Evolutionary conservation across 2,329 filamentous ascomycete species (phyloP).

Genomic region (Paecilomyces niveus): DNA sequence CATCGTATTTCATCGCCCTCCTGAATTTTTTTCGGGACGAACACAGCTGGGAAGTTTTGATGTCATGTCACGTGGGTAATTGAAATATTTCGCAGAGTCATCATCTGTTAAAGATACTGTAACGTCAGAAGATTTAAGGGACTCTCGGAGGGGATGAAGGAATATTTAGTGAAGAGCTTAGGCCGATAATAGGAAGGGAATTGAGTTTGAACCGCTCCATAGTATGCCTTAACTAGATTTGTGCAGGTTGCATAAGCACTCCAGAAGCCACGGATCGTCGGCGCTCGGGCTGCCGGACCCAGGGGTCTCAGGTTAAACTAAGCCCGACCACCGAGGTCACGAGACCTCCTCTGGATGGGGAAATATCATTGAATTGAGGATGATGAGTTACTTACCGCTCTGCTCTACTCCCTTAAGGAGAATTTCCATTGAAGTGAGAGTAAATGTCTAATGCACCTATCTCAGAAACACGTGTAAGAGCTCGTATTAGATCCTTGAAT

Average conservation of each 20-base stretch:
- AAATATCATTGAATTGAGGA: too few species aligned
- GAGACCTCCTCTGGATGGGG: background rate
- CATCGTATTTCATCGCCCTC: background rate
- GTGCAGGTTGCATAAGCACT: background rate
- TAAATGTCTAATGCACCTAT: too few species aligned
- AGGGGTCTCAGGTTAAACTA: background rate
- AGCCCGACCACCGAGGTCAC: background rate
- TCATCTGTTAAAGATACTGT: too few species aligned
- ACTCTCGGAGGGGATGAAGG: background rate
- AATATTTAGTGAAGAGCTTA: background rate
- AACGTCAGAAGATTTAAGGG: too few species aligned
- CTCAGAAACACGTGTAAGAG: too few species aligned
- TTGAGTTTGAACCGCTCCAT: background rate
- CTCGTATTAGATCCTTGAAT: too few species aligned
- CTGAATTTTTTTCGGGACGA: background rate
- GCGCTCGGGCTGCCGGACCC: background rate
- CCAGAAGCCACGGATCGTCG: background rate
- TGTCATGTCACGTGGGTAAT: background rate
- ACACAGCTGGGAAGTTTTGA: background rate
- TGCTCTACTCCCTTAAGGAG: too few species aligned
- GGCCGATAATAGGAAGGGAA: background rate
- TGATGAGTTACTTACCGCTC: too few species aligned
- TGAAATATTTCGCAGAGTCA: background rate
- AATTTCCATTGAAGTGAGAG: too few species aligned
- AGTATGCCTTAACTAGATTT: background rate